These are phyloP conservation scores for Epichloe hybrida DNA, from an alignment of 2,329 filamentous ascomycete genomes.

Conservation along the genomic window DNA sequence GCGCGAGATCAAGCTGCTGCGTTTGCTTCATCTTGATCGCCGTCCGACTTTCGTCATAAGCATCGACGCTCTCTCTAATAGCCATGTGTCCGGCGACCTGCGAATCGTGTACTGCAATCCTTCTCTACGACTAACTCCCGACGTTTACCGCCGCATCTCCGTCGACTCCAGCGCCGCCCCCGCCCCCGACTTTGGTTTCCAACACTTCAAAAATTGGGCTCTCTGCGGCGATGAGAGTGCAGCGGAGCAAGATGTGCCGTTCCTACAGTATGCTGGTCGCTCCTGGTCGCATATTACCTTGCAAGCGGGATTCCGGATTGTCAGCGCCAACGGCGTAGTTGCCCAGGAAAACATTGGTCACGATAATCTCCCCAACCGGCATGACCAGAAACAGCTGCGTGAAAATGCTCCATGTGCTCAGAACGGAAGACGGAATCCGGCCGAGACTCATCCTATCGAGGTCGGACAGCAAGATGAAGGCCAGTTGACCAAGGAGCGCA, in stretches of 20 bases:
- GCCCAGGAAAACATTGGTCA: constrained; percentile 6
- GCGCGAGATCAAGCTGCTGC: constrained; percentile 20
- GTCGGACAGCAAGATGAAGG: constrained; percentile 12
- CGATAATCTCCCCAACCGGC: not conserved
- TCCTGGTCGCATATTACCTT: constrained; percentile 4
- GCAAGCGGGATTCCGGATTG: not conserved
- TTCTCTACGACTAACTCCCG: not conserved
- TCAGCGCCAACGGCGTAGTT: constrained; percentile 11
- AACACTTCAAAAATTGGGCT: constrained; percentile 3
- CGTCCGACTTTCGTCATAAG: constrained; percentile 27
- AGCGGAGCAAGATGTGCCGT: not conserved
- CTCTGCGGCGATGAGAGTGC: not conserved
- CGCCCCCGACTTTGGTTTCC: not conserved
- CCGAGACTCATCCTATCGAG: constrained; percentile 1
- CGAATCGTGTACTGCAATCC: constrained; percentile 25
- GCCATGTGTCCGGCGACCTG: constrained; percentile 4
- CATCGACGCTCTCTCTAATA: constrained; percentile 7
- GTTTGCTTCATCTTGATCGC: constrained; percentile 27
- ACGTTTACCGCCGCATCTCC: constrained; percentile 1
- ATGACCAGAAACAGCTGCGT: not conserved
- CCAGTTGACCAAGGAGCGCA: constrained; percentile 12
- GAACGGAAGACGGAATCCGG: not conserved
- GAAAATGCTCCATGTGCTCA: not conserved
- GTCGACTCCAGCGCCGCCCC: not conserved
- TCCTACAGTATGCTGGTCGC: constrained; percentile 5